Percentiles rank a stretch among this genome's conserved stretches.
These are phyloP conservation scores for Flaveria bidentis DNA, from an alignment of 129 eudicot species.

Conservation along the genomic window DNA sequence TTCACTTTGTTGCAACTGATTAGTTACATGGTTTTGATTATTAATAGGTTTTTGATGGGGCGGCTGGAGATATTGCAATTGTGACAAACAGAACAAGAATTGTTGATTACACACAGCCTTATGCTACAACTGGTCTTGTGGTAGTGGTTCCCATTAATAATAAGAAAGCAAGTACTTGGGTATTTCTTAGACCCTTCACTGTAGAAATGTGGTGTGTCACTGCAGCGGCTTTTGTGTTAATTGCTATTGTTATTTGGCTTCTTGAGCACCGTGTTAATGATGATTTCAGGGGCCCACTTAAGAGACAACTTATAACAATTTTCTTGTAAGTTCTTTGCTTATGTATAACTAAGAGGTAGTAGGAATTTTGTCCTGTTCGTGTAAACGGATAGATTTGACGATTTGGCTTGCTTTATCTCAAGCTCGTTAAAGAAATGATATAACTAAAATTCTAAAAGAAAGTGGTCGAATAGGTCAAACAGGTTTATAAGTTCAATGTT, in stretches of 20 bases:
- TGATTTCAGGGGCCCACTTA: conserved; percentile 78
- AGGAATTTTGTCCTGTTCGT: not conserved
- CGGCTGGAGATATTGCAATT: conserved; percentile 80
- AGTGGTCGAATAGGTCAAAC: not conserved
- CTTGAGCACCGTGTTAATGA: conserved; percentile 80
- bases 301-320: conserved; percentile 59
- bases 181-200: conserved; percentile 67
- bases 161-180: conserved; percentile 63
- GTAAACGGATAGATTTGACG: not conserved
- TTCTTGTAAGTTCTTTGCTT: conserved; percentile 49
- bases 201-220: conserved; percentile 64
- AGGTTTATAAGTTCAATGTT: not conserved
- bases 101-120: conserved; percentile 86
- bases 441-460: not conserved
- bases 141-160: conserved; percentile 59
- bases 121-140: conserved; percentile 68
- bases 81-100: conserved; percentile 71
- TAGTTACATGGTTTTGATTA: conserved; percentile 6
- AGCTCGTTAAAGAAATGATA: not conserved
- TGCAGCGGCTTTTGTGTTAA: conserved; percentile 53
- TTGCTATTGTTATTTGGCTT: conserved; percentile 73
- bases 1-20: not conserved
- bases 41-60: conserved; percentile 71
- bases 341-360: not conserved
- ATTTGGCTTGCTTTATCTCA: not conserved